Conservation (phyloP, 2,329 filamentous ascomycete species). For the Sarocladium strictum region DNA sequence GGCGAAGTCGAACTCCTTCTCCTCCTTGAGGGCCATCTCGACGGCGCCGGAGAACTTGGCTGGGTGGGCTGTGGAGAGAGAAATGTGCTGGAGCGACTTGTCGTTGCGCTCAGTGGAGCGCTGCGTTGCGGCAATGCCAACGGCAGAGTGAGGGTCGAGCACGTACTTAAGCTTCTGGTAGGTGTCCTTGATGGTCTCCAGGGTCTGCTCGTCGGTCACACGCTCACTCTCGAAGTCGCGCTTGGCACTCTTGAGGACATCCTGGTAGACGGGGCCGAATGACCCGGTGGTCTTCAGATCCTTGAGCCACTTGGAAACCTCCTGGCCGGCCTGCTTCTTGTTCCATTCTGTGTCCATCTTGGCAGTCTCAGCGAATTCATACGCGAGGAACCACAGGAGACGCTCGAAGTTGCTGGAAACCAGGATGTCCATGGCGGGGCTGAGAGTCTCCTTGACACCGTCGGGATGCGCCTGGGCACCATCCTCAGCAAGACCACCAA, state of each 20-base stretch:
- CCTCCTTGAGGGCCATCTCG: slow-evolving; percentile 33
- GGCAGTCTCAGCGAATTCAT: slow-evolving; percentile 55
- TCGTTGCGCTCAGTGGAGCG: slow-evolving; percentile 57
- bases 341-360: slow-evolving; percentile 61
- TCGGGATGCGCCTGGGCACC: slow-evolving; percentile 59
- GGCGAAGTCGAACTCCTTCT: slow-evolving; percentile 49
- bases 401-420: slow-evolving; percentile 97
- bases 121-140: slow-evolving; percentile 72
- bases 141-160: slow-evolving; percentile 86
- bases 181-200: slow-evolving; percentile 54
- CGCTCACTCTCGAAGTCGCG: slow-evolving; percentile 77
- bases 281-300: slow-evolving; percentile 76
- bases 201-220: slow-evolving; percentile 59
- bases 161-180: slow-evolving; percentile 66
- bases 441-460: slow-evolving; percentile 85
- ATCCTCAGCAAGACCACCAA: slow-evolving; percentile 59
- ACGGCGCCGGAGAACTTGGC: slow-evolving; percentile 91
- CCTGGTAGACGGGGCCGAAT: slow-evolving; percentile 69
- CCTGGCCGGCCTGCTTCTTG: slow-evolving; percentile 65
- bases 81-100: slow-evolving; percentile 60
- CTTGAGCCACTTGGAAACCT: slow-evolving; percentile 71
- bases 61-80: slow-evolving; percentile 88
- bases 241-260: slow-evolving; percentile 66
- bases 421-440: slow-evolving; percentile 95
- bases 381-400: slow-evolving; percentile 86